A percentile compares a stretch with the other conserved stretches of the same genome.
Conservation (phyloP, 225 moss, liverwort and hornwort species). For the Bryoerythrophyllum caledonicum region DNA sequence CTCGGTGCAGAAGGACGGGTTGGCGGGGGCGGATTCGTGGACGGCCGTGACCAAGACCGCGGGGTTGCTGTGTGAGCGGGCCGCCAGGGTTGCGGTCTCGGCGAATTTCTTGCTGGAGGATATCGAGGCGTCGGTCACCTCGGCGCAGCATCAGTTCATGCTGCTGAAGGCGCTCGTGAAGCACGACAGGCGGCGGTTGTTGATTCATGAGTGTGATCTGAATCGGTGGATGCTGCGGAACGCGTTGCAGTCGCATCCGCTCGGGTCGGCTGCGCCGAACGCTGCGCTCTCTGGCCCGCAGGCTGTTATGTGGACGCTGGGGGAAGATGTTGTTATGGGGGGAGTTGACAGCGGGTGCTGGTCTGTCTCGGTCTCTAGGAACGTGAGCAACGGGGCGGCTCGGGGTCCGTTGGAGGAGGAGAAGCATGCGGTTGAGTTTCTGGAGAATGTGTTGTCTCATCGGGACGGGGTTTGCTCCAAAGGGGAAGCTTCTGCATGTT, state of each 20-base stretch:
- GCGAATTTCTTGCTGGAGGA: constrained; percentile 65
- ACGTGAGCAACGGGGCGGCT: constrained; percentile 33
- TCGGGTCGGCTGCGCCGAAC: constrained; percentile 89
- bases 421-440: constrained; percentile 72
- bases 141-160: constrained; percentile 87
- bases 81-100: constrained; percentile 86
- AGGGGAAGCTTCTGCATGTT: constrained; percentile 30
- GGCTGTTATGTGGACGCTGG: constrained; percentile 54
- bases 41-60: constrained; percentile 66
- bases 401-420: constrained; percentile 66
- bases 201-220: constrained; percentile 86
- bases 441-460: constrained; percentile 65
- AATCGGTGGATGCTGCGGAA: constrained; percentile 92
- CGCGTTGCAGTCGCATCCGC: constrained; percentile 76
- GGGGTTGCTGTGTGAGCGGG: constrained; percentile 84
- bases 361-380: constrained; percentile 38
- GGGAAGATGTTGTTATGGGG: constrained; percentile 67
- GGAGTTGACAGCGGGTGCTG: constrained; percentile 36
- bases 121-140: constrained; percentile 65
- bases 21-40: constrained; percentile 36
- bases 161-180: constrained; percentile 89
- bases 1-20: constrained; percentile 64
- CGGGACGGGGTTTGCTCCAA: constrained; percentile 40
- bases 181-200: constrained; percentile 64
- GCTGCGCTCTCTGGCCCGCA: constrained; percentile 56